Evolutionary conservation across 1,284 basidiomycete species (phyloP), one percentile per base, ranked within the genome.

Genomic region (Rhizopogon hawkerae): DNA sequence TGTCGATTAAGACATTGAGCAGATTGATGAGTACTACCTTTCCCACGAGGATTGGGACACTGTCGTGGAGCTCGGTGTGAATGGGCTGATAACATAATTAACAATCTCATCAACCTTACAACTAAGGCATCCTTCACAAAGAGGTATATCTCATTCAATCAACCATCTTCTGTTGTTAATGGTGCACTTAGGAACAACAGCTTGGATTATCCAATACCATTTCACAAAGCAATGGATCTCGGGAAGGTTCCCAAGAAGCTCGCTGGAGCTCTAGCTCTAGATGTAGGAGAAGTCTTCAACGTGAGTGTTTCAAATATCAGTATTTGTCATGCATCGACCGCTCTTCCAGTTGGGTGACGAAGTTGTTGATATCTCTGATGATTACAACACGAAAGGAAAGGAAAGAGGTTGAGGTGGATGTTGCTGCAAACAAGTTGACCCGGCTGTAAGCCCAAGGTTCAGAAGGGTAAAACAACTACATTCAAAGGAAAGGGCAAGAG

Each of bases 21-120:
- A 74, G 11, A 95, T 98, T 92, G 95, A 98, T 66, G 86, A 89
- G 41, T 98, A 98, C 67, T 98, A 83, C 68, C 69, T 98, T 35
- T 85, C 85, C 4, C 88, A 88, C 56, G 95, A 98, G 35, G 95
- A 98, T 62, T 95, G 94, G 89, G 96, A 98, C 58, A 85, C 89
- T 8, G 77, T 98, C 47, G 79, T 98, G 48, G 95, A 98, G 65
- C 77, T 98, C 9, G 95, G 94, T 0, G 77, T 98, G 8, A 94
- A 83, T 51, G 76, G 85, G 5, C 79, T 85, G 88, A 89, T 41
- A 85, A 87, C 0, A 38, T 74, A 0, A 73, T 92, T 5, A 64
- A 89, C 56, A 97, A 95, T 73, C 86, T 86, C 70, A 90, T 98
- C 31, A 74, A 90, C 0, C 63, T 85, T 0, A 78, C 85, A 0